Percentiles rank a stretch among this genome's conserved stretches.
Evolutionary conservation across 345 rosid genomes (phyloP).

Genomic region (Populus tremula): DNA sequence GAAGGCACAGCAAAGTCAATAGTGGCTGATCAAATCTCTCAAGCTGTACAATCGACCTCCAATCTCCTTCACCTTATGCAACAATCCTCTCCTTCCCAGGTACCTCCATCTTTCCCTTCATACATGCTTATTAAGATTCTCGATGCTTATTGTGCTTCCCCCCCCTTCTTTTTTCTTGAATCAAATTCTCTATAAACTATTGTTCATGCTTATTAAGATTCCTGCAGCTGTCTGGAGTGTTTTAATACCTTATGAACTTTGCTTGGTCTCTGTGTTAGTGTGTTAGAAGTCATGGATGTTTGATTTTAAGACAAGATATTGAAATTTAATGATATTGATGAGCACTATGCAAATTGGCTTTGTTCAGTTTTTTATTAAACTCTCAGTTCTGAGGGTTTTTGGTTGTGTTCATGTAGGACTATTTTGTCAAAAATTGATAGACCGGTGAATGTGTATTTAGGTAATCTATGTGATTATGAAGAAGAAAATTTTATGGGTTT

Average conservation of each 20-base stretch:
- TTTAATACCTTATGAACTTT: not conserved
- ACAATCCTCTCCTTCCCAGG: conserved; percentile 81
- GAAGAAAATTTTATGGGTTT: not conserved
- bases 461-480: not conserved
- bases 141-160: not conserved
- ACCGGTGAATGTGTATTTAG: not conserved
- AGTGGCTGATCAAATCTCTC: conserved; percentile 74
- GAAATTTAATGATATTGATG: not conserved
- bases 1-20: conserved; percentile 65
- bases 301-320: not conserved
- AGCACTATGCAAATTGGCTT: not conserved
- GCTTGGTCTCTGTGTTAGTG: not conserved
- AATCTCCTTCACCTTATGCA: conserved; percentile 83
- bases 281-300: not conserved
- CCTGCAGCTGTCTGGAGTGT: too few relatives aligned
- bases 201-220: too few relatives aligned
- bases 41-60: conserved; percentile 75
- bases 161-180: not conserved
- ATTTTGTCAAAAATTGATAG: not conserved
- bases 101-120: not conserved
- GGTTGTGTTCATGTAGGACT: not conserved
- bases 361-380: not conserved
- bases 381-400: not conserved
- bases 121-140: not conserved
- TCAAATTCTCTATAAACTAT: too few relatives aligned